phyloP scores from a whole-genome alignment of 2,329 filamentous ascomycete species.

The Phyllosticta paracitricarpa region DNA sequence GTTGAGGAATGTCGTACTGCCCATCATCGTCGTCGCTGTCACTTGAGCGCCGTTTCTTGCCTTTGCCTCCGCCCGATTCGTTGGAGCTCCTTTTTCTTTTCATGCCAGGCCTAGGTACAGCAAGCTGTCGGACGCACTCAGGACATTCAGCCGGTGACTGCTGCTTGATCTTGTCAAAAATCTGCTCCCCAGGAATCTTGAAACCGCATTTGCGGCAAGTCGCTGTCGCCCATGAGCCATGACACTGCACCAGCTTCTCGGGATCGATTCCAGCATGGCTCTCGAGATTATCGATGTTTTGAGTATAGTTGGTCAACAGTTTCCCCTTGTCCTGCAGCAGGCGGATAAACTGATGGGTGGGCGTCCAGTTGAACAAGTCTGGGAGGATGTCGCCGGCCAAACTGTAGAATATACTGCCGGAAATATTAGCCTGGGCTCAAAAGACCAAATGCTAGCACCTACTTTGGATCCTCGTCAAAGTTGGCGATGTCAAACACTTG shows the following conservation, averaged over 20 bases:
- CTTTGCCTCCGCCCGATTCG: constrained; percentile 21
- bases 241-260: constrained; percentile 86
- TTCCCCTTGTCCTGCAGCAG: constrained; percentile 81
- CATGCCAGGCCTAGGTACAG: constrained; percentile 34
- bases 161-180: constrained; percentile 69
- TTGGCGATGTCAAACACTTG: constrained; percentile 89
- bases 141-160: constrained; percentile 69
- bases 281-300: constrained; percentile 98
- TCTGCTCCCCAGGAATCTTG: constrained; percentile 62
- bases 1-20: constrained; percentile 54
- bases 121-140: constrained; percentile 53
- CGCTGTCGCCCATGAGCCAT: constrained; percentile 90
- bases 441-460: background rate
- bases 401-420: constrained; percentile 64
- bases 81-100: constrained; percentile 46
- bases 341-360: constrained; percentile 88
- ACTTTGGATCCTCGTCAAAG: constrained; percentile 70
- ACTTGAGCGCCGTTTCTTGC: constrained; percentile 40
- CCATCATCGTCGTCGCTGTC: constrained; percentile 48
- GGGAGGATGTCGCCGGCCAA: constrained; percentile 87
- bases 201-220: constrained; percentile 75
- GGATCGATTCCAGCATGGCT: constrained; percentile 69
- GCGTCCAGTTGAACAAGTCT: constrained; percentile 67
- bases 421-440: background rate
- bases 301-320: constrained; percentile 92